phyloP scores from a whole-genome alignment of 1,139 yeast species.

The Candida labiduridarum region DNA sequence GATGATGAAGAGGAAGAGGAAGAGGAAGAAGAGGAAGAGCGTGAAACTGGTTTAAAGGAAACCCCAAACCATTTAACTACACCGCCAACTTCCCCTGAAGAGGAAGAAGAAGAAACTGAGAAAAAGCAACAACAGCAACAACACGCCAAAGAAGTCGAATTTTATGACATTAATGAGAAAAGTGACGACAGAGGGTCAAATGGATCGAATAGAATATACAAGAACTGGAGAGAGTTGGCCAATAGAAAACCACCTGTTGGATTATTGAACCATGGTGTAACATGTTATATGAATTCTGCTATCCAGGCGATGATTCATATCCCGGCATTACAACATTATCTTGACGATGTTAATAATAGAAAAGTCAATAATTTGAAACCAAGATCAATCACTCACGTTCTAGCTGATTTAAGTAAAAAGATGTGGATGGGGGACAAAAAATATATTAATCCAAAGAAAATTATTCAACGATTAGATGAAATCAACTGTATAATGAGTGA shows the following conservation, averaged over 20 bases:
- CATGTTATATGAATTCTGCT: conserved; percentile 96
- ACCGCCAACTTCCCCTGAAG: conserved; percentile 52
- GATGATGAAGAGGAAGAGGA: conserved; percentile 16
- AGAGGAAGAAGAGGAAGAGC: conserved; percentile 23
- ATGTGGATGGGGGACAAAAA: conserved; percentile 54
- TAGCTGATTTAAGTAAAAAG: conserved; percentile 71
- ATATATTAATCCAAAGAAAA: conserved; percentile 71
- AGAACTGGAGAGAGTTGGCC: conserved; percentile 58
- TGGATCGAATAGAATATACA: conserved; percentile 52
- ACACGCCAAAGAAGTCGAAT: conserved; percentile 17
- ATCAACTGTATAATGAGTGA: conserved; percentile 95
- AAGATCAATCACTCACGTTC: conserved; percentile 66
- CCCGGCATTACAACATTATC: conserved; percentile 87
- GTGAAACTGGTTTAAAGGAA: conserved; percentile 15
- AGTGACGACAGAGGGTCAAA: conserved; percentile 62
- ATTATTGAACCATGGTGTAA: conserved; percentile 86
- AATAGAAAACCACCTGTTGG: conserved; percentile 62
- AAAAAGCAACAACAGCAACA: not conserved
- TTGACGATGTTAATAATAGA: conserved; percentile 61
- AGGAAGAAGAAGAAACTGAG: conserved; percentile 17
- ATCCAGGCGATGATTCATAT: conserved; percentile 87
- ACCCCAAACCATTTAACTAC: conserved; percentile 20
- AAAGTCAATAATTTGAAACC: conserved; percentile 39
- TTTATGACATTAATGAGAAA: conserved; percentile 55
- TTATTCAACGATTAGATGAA: conserved; percentile 74